phyloP scores from a whole-genome alignment of 139 green algal species.

The Spirogloea muscicola region DNA sequence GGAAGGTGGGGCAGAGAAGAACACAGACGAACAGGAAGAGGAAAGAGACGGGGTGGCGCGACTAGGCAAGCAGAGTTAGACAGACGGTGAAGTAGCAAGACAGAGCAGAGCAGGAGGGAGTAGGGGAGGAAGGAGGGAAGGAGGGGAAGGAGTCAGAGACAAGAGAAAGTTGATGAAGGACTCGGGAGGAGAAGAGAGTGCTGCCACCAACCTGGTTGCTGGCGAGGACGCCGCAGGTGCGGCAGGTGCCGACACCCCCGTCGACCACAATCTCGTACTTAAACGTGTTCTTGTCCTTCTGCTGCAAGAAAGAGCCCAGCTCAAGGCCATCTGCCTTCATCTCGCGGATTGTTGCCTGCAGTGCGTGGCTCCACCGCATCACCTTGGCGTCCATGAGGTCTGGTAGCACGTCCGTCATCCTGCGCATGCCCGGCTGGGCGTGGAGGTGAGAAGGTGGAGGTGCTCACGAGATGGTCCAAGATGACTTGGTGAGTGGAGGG shows the following conservation, averaged over 20 bases:
- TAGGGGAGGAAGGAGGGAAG: background rate
- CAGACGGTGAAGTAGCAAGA: background rate
- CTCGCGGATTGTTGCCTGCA: too few relatives aligned
- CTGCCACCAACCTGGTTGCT: slow-evolving; percentile 29
- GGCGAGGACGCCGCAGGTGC: slow-evolving; percentile 6
- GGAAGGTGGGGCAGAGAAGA: too few relatives aligned
- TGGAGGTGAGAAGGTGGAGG: too few relatives aligned
- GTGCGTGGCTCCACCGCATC: slow-evolving; percentile 21
- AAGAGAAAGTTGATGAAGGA: background rate
- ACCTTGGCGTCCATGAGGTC: slow-evolving; percentile 5
- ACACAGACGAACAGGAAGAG: too few relatives aligned
- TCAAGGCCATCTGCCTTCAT: slow-evolving; percentile 12
- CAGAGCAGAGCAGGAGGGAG: background rate
- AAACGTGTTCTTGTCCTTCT: background rate
- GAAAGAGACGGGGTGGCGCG: background rate
- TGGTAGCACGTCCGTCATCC: slow-evolving; percentile 6
- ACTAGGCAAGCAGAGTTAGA: background rate
- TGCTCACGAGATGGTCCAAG: background rate
- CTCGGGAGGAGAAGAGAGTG: too few relatives aligned
- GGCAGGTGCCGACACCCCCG: slow-evolving; percentile 11
- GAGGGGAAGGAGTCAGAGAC: background rate
- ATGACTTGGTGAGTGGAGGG: background rate
- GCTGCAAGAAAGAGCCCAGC: background rate
- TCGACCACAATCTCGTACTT: slow-evolving; percentile 31
- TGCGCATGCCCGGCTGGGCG: background rate